phyloP scores from a whole-genome alignment of 2,329 filamentous ascomycete genomes.

The Nemania abortiva region DNA sequence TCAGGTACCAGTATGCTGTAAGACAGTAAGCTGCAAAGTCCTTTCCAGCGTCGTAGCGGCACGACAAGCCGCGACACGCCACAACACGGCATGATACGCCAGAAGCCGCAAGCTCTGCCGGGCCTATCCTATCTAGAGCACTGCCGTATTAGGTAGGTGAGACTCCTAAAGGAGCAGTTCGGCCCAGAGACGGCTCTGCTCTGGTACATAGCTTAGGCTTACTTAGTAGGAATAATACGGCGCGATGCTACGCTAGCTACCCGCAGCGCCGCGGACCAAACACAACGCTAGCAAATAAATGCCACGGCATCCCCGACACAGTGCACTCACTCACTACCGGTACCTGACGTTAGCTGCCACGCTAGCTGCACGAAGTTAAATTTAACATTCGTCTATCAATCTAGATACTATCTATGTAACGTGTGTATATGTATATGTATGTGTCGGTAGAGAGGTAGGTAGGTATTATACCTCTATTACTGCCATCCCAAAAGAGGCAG shows the following conservation, averaged over 20 bases:
- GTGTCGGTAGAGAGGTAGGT: too few relatives aligned
- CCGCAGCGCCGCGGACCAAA: background rate
- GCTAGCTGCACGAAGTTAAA: background rate
- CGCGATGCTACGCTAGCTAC: conserved; percentile 1
- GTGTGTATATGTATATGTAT: background rate
- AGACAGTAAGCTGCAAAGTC: background rate
- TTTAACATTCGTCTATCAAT: conserved; percentile 1
- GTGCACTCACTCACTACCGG: background rate
- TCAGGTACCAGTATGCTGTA: too few relatives aligned
- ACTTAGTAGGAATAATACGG: background rate
- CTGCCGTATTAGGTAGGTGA: background rate
- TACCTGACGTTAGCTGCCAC: background rate
- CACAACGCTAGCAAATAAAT: background rate
- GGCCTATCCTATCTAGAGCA: background rate
- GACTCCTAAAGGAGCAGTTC: background rate
- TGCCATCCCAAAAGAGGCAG: background rate
- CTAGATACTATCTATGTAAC: background rate
- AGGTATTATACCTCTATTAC: background rate
- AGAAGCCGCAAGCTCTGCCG: background rate
- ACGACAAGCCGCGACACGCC: background rate
- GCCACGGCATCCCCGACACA: background rate
- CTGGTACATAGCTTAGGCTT: background rate
- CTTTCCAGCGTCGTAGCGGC: background rate
- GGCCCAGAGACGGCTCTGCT: background rate
- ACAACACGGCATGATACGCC: background rate